These are phyloP conservation scores for Quercus gilva DNA, from an alignment of 306 rosid genomes.

Conservation along the genomic window DNA sequence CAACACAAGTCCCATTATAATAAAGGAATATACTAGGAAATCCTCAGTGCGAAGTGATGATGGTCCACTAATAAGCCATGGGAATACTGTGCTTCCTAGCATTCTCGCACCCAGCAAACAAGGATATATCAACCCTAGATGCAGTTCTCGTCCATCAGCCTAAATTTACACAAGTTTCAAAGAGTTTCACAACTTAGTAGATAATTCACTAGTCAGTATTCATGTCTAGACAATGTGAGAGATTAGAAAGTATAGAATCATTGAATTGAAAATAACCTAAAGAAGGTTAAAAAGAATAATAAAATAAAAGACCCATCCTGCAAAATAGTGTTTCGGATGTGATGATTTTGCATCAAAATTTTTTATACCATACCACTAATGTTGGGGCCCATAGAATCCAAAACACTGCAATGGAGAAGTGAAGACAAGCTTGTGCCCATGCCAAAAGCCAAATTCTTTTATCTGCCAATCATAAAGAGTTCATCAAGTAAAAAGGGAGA, in stretches of 20 bases:
- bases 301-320: not conserved
- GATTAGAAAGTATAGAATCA: not conserved
- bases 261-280: constrained; percentile 16
- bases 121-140: constrained; percentile 77
- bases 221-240: not conserved
- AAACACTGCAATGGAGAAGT: constrained; percentile 71
- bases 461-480: constrained; percentile 59
- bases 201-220: not conserved
- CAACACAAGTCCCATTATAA: constrained; percentile 55
- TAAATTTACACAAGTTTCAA: constrained; percentile 34
- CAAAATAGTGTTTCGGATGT: constrained; percentile 1
- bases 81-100: constrained; percentile 86
- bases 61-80: constrained; percentile 76
- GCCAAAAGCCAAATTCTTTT: constrained; percentile 90
- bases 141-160: constrained; percentile 98
- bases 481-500: not conserved
- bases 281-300: constrained; percentile 6
- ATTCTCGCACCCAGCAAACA: constrained; percentile 84
- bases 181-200: not conserved
- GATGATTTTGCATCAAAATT: not conserved
- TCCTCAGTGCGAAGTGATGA: constrained; percentile 75
- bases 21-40: constrained; percentile 59
- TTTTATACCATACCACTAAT: constrained; percentile 74
- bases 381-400: constrained; percentile 99
- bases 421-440: constrained; percentile 89